Conservation (phyloP, 2,329 filamentous ascomycete genomes). For the Epichloe gansuensis region DNA sequence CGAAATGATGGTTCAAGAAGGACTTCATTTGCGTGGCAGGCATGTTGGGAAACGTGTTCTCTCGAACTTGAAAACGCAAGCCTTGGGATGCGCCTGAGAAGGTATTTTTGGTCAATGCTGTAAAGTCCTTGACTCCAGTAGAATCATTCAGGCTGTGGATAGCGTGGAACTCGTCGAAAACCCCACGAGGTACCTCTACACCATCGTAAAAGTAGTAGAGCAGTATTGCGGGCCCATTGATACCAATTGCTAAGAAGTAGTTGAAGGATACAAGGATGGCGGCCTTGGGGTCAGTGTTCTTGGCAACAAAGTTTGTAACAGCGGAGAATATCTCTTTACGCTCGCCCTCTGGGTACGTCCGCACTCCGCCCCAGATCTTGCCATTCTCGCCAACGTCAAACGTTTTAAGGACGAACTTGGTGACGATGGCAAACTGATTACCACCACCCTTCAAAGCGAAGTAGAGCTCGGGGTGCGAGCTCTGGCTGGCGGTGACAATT, state of each 20-base stretch:
- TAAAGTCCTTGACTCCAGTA: constrained; percentile 33
- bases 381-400: constrained; percentile 26
- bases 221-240: constrained; percentile 34
- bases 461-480: constrained; percentile 34
- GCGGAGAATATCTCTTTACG: constrained; percentile 29
- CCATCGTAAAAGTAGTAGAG: constrained; percentile 53
- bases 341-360: constrained; percentile 18
- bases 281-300: constrained; percentile 46
- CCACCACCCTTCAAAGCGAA: constrained; percentile 41
- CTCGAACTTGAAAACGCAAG: constrained; percentile 9
- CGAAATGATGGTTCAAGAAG: constrained; percentile 11
- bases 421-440: constrained; percentile 43
- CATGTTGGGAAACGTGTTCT: constrained; percentile 14
- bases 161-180: constrained; percentile 44
- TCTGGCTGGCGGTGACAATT: constrained; percentile 31
- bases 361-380: constrained; percentile 30
- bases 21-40: constrained; percentile 9
- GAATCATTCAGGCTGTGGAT: constrained; percentile 30
- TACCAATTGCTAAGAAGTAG: constrained; percentile 6
- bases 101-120: constrained; percentile 20
- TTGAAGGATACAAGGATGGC: constrained; percentile 45
- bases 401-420: constrained; percentile 29
- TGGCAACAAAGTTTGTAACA: constrained; percentile 40
- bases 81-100: constrained; percentile 8
- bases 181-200: constrained; percentile 32